Evolutionary conservation across 2,329 filamentous ascomycete species (phyloP).

Genomic region (Trichoderma cornu-damae): DNA sequence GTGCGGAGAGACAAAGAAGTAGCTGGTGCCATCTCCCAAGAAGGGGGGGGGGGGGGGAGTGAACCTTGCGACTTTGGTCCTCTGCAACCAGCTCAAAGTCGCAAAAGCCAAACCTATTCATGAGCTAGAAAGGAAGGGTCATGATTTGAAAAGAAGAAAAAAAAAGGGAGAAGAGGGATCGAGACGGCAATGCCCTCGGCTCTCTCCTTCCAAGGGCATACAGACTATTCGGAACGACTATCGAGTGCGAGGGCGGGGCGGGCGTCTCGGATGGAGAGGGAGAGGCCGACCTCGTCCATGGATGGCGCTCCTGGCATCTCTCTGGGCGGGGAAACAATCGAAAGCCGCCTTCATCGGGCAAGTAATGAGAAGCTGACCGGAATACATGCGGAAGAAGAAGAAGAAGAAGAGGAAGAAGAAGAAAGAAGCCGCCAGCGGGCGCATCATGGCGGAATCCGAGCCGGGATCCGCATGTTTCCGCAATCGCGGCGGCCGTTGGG

Average conservation of each 20-base stretch:
- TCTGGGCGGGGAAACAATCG: neutral
- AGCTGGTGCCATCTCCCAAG: neutral
- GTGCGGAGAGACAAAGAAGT: neutral
- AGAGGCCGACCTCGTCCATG: slow-evolving; percentile 16
- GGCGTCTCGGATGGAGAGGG: slow-evolving; percentile 1
- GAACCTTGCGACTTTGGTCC: neutral
- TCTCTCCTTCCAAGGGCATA: slow-evolving; percentile 8
- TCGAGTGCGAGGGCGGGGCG: slow-evolving; percentile 1
- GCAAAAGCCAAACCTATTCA: neutral
- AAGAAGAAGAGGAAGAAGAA: neutral
- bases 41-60: too few species aligned
- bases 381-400: neutral
- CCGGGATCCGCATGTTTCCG: slow-evolving; percentile 8
- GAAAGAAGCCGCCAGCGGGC: neutral
- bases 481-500: too few species aligned
- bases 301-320: slow-evolving; percentile 14
- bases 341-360: slow-evolving; percentile 4
- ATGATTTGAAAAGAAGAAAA: too few species aligned
- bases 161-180: slow-evolving; percentile 6
- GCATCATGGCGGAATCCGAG: slow-evolving; percentile 2
- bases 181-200: neutral
- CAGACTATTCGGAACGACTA: slow-evolving; percentile 3
- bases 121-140: neutral
- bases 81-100: neutral
- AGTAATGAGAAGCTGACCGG: slow-evolving; percentile 7